Evolutionary conservation across 768 basidiomycete species (phyloP), one percentile per base, ranked within the genome.

Genomic region (Pisolithus microcarpus): DNA sequence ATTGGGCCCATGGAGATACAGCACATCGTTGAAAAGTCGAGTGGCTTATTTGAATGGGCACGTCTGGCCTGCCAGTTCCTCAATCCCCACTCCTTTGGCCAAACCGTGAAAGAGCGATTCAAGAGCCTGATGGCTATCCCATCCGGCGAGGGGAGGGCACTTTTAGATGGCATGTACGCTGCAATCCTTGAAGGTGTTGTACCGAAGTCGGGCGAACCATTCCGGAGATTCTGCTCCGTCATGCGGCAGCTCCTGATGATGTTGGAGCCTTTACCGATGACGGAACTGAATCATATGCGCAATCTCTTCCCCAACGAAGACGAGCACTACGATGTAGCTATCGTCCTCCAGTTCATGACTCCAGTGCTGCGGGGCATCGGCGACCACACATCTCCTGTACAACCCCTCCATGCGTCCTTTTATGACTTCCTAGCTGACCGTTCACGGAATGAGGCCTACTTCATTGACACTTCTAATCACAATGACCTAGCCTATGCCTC

Each of bases 391-490:
- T 16, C 21, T 18, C 48, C 55, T 19, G 46, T 64, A 26, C 51
- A 46, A n/a, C 53, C 57, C 13, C 51, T 65, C 19, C 66, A 67
- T 42, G 46, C 64, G 15, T 68, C 66, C 5, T 63, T 67, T 48
- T 42, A 38, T 11, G 67, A 68, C 16, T 68, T 59, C 49, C 53
- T 65, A n/a, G 52, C 46, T 2, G 52, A 60, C 37, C 7, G 30
- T 26, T 30, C 26, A 6, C 52, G 60, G 11, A 54, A 53, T 19
- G 19, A 19, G 16, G 37, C 47, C 18, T 65, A 53, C 44, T 54
- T 34, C 49, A 36, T 57, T 23, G 56, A 57, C 34, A 34, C 42
- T 19, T 50, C 52, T 4, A n/a, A 43, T 9, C 21, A 23, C 57
- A 66, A n/a, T 2, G 31, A 51, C n/a, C 54, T 71, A 0, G 58